These are phyloP conservation scores for Calonectria pseudoturangicola DNA, from an alignment of 2,329 filamentous ascomycete species.

Conservation along the genomic window DNA sequence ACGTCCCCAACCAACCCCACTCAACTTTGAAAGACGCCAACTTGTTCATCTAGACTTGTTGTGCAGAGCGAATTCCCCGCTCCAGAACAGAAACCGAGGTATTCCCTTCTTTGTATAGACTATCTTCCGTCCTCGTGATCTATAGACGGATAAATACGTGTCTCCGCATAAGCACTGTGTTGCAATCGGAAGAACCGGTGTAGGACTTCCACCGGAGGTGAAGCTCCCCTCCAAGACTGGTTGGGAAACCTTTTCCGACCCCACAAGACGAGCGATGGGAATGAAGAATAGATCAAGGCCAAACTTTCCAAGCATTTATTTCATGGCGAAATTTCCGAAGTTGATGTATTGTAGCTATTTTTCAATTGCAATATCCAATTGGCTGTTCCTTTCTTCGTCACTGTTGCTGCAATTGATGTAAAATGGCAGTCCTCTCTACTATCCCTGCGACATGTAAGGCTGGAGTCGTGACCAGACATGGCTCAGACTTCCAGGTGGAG, in stretches of 20 bases:
- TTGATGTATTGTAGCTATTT: neutral
- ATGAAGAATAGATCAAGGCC: neutral
- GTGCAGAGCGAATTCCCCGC: neutral
- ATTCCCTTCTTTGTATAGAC: neutral
- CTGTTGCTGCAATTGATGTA: neutral
- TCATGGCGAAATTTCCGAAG: neutral
- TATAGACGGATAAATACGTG: neutral
- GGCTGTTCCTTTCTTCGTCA: neutral
- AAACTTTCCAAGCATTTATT: neutral
- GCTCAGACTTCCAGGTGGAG: neutral
- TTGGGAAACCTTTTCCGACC: neutral
- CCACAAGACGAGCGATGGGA: neutral
- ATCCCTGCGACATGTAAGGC: conserved; percentile 2
- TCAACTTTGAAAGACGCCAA: neutral
- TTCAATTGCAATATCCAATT: neutral
- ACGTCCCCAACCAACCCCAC: neutral
- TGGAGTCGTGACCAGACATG: neutral
- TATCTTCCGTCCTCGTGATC: neutral
- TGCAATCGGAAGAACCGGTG: neutral
- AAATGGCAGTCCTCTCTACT: neutral
- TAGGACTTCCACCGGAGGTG: neutral
- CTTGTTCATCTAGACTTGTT: neutral
- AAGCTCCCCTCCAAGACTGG: neutral
- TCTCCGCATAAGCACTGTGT: neutral
- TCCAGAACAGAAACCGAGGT: neutral